Conservation (phyloP, 371 early-diverging fungal genomes). For the Apophysomyces sp. region DNA sequence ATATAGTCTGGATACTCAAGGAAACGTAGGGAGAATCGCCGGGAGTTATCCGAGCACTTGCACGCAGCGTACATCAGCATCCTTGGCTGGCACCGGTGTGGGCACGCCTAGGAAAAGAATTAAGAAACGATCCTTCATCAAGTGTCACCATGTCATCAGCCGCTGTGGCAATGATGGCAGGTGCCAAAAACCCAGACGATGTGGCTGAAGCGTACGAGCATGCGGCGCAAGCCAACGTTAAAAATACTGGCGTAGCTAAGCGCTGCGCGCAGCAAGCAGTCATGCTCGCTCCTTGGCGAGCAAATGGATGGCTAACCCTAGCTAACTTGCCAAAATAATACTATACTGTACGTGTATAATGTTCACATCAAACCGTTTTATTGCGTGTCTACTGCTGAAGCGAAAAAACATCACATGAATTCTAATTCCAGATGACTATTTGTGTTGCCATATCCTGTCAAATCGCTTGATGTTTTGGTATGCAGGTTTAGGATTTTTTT, state of each 20-base stretch:
- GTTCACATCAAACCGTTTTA: too few relatives aligned
- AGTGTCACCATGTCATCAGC: slow-evolving; percentile 24
- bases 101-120: slow-evolving; percentile 32
- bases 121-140: slow-evolving; percentile 6
- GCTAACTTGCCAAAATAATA: slow-evolving; percentile 7
- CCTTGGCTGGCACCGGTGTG: slow-evolving; percentile 40
- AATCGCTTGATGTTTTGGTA: too few relatives aligned
- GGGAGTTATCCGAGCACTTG: slow-evolving; percentile 26
- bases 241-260: slow-evolving; percentile 3
- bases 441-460: too few relatives aligned
- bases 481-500: too few relatives aligned
- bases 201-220: slow-evolving; percentile 37
- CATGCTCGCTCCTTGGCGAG: slow-evolving; percentile 55
- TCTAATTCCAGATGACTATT: too few relatives aligned
- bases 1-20: slow-evolving; percentile 2
- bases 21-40: background rate
- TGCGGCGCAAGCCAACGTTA: slow-evolving; percentile 22
- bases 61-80: slow-evolving; percentile 36
- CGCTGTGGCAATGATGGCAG: slow-evolving; percentile 30
- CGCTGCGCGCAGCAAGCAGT: slow-evolving; percentile 53
- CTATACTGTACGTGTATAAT: background rate
- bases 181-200: slow-evolving; percentile 13
- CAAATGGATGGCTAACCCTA: slow-evolving; percentile 43
- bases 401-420: too few relatives aligned
- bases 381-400: too few relatives aligned